Conservation (phyloP, 169 alveolate genomes). For the Miamiensis avidus region DNA sequence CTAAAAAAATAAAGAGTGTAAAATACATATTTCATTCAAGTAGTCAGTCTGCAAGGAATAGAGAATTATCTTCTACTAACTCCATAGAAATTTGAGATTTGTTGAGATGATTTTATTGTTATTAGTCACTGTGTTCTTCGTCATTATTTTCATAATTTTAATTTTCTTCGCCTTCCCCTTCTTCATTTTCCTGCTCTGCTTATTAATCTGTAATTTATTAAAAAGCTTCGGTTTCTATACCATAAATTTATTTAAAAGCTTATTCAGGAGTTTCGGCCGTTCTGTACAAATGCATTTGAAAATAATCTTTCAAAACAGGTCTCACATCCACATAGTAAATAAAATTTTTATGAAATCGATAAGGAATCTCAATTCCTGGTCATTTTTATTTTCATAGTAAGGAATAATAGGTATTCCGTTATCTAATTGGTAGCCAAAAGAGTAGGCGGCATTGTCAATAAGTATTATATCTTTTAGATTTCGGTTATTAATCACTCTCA, state of each 20-base stretch:
- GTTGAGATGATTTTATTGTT: too few relatives aligned
- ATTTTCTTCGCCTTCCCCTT: too few relatives aligned
- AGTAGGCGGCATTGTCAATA: slow-evolving; percentile 77
- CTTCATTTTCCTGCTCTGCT: too few relatives aligned
- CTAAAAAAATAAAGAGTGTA: too few relatives aligned
- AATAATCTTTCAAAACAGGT: background rate
- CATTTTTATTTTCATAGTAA: slow-evolving; percentile 63
- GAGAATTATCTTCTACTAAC: too few relatives aligned
- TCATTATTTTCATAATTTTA: too few relatives aligned
- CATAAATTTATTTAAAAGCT: slow-evolving; percentile 3
- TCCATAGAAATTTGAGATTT: too few relatives aligned
- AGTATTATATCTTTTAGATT: slow-evolving; percentile 56
- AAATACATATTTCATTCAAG: too few relatives aligned
- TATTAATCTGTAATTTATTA: too few relatives aligned
- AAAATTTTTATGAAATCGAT: background rate
- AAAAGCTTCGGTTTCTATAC: too few relatives aligned
- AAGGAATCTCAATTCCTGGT: slow-evolving; percentile 55
- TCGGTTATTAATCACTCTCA: slow-evolving; percentile 58
- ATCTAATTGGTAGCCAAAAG: slow-evolving; percentile 66
- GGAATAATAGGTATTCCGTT: slow-evolving; percentile 83
- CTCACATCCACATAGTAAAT: slow-evolving; percentile 8
- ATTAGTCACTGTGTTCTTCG: too few relatives aligned
- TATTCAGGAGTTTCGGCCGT: background rate
- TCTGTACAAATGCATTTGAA: slow-evolving; percentile 1
- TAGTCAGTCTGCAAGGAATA: too few relatives aligned